phyloP scores from a whole-genome alignment of 2,329 filamentous ascomycete species.

The Stagonosporopsis chrysanthemi region DNA sequence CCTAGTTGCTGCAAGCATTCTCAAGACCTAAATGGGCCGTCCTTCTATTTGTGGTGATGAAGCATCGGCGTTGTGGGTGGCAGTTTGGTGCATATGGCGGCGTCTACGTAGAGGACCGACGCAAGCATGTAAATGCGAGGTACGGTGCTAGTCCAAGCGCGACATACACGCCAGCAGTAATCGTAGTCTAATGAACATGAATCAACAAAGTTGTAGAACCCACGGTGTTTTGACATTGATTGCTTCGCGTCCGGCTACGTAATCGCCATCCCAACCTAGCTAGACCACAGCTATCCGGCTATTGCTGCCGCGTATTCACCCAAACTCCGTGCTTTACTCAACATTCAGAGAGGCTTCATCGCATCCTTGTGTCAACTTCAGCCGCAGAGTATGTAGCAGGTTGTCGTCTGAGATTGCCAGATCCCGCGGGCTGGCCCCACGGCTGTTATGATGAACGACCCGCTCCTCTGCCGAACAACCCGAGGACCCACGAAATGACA shows the following conservation, averaged over 20 bases:
- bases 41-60: background rate
- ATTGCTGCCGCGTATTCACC: slow-evolving; percentile 11
- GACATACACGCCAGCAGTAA: slow-evolving; percentile 4
- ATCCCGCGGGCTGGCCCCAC: slow-evolving; percentile 12
- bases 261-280: slow-evolving; percentile 9
- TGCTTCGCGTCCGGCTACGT: slow-evolving; percentile 6
- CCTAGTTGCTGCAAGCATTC: slow-evolving; percentile 42
- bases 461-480: slow-evolving; percentile 15
- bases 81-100: slow-evolving; percentile 2
- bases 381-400: slow-evolving; percentile 1
- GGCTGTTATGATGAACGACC: slow-evolving; percentile 10
- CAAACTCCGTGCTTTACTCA: background rate
- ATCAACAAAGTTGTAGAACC: background rate
- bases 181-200: slow-evolving; percentile 15
- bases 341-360: slow-evolving; percentile 4
- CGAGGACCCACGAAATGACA: slow-evolving; percentile 11
- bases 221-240: background rate
- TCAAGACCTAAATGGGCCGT: slow-evolving; percentile 28
- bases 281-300: slow-evolving; percentile 6
- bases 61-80: slow-evolving; percentile 4
- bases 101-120: slow-evolving; percentile 3
- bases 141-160: background rate
- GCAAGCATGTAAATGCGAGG: background rate
- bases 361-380: slow-evolving; percentile 1
- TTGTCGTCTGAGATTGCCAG: slow-evolving; percentile 7